phyloP scores from a whole-genome alignment of 2,329 filamentous ascomycete species.

The Cryphonectria carpinicola region DNA sequence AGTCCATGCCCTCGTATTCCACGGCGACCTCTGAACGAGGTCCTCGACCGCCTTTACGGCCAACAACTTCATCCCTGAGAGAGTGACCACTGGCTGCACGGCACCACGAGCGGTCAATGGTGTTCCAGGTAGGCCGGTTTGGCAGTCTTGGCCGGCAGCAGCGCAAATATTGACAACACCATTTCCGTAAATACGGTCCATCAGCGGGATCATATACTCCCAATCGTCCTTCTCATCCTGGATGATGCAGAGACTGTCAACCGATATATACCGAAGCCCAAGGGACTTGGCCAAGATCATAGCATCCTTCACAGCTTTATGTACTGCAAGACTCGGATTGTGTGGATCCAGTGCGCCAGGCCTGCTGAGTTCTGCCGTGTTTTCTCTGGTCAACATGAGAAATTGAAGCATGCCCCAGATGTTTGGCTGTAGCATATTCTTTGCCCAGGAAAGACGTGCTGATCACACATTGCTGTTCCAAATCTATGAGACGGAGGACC shows the following conservation, averaged over 20 bases:
- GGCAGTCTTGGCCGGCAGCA: slow-evolving; percentile 1
- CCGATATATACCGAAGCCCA: slow-evolving; percentile 3
- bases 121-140: not conserved
- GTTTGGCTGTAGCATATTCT: slow-evolving; percentile 6
- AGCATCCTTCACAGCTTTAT: not conserved
- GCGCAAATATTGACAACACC: slow-evolving; percentile 10
- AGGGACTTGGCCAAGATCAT: slow-evolving; percentile 9
- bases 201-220: not conserved
- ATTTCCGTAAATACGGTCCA: not conserved
- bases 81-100: not conserved
- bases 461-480: not conserved
- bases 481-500: not conserved
- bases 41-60: not conserved
- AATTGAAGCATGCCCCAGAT: not conserved
- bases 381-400: not conserved
- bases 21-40: not conserved
- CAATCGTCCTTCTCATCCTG: not conserved
- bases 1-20: not conserved
- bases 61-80: slow-evolving; percentile 5
- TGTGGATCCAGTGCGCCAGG: not conserved
- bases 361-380: not conserved
- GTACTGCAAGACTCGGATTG: not conserved
- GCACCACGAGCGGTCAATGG: not conserved
- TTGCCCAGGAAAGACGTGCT: not conserved
- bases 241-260: not conserved